Percentiles rank a stretch among this genome's conserved stretches.
These are phyloP conservation scores for Dryadomyces sulphureus DNA, from an alignment of 2,329 filamentous ascomycete species.

Conservation along the genomic window DNA sequence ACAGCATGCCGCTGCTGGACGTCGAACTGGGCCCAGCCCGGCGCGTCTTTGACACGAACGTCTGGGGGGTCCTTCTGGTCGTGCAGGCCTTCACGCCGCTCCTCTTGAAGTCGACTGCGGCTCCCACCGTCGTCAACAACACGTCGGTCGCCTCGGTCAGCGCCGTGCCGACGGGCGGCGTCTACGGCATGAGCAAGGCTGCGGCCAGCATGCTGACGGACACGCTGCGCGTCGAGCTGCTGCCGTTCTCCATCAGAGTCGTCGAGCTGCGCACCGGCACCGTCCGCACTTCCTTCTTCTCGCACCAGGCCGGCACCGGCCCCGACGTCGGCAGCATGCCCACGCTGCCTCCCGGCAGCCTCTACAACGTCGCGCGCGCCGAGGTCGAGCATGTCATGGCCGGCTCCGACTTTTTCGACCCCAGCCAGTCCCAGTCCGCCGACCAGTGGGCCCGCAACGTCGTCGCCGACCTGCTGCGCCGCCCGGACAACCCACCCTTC, in stretches of 20 bases:
- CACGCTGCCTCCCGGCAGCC: background rate
- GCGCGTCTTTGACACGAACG: constrained; percentile 24
- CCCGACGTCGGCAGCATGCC: background rate
- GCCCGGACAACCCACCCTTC: background rate
- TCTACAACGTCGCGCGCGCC: background rate
- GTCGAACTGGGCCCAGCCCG: constrained; percentile 19
- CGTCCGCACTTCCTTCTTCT: background rate
- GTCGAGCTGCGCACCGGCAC: constrained; percentile 10
- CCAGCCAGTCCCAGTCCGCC: no score
- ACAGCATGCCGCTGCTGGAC: constrained; percentile 22
- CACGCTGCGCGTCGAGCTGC: constrained; percentile 18
- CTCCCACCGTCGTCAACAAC: constrained; percentile 14
- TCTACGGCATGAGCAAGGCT: constrained; percentile 15
- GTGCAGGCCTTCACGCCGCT: constrained; percentile 21
- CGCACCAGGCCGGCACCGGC: background rate
- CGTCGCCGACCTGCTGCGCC: background rate
- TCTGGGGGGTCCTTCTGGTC: constrained; percentile 21
- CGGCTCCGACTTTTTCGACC: background rate
- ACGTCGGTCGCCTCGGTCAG: constrained; percentile 10
- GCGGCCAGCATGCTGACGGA: constrained; percentile 16
- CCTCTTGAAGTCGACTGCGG: constrained; percentile 13
- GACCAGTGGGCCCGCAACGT: background rate
- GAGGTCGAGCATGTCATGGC: background rate
- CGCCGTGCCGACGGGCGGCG: constrained; percentile 5
- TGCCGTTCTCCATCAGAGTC: constrained; percentile 16